Evolutionary conservation across 257 asterid species (phyloP).

Genomic region (Echium plantagineum): DNA sequence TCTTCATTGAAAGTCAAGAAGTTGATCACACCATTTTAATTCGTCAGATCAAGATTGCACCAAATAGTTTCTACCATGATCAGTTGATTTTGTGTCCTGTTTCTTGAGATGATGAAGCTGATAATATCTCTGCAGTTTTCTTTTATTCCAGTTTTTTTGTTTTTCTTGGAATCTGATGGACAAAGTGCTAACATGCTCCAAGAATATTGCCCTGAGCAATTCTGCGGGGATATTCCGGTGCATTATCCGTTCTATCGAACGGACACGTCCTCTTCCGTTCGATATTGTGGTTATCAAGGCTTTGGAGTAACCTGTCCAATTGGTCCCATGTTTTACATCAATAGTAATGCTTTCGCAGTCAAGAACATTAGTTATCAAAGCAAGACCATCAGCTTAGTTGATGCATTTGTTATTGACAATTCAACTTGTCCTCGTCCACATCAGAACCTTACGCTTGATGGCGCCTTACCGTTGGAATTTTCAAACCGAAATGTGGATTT

Average conservation of each 20-base stretch:
- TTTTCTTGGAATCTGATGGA: conserved; percentile 2
- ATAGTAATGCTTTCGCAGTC: conserved; percentile 2
- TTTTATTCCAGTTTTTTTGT: conserved; percentile 3
- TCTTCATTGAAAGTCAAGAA: neutral
- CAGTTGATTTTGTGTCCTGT: neutral
- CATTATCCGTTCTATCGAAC: conserved; percentile 19
- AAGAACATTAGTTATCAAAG: neutral
- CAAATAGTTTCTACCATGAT: neutral
- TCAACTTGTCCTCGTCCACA: conserved; percentile 9
- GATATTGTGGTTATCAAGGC: conserved; percentile 20
- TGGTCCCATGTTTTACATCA: neutral
- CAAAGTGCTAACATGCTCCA: neutral
- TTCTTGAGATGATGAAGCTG: neutral
- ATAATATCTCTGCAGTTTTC: neutral
- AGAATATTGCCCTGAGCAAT: neutral
- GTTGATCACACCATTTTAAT: neutral
- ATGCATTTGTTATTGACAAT: neutral
- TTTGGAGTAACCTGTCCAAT: conserved; percentile 12
- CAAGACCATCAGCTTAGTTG: neutral
- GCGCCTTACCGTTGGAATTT: neutral
- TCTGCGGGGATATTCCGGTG: conserved; percentile 7
- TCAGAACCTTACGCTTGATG: conserved; percentile 12
- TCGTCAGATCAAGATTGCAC: neutral
- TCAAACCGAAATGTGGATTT: conserved; percentile 1
- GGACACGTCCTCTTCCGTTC: neutral